Evolutionary conservation across 1,139 yeast genomes (phyloP), one percentile per base, ranked within the genome.

Genomic region (Eremothecium sinecaudum): DNA sequence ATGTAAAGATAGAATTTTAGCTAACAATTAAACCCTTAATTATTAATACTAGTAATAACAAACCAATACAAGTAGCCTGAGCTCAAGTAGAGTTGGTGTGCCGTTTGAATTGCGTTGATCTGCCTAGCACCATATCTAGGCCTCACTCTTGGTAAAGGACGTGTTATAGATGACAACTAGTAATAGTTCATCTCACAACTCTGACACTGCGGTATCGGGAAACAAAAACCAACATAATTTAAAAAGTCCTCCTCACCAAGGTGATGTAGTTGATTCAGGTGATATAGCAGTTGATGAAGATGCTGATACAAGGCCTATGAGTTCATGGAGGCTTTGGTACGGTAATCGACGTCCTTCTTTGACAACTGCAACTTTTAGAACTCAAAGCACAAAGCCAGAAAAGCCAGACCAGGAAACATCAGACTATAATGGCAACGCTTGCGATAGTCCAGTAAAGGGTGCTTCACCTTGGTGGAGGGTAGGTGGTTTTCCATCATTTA

Each of bases 401-500:
- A 24, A 15, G 26, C 28, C 11, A 22, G 17, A 11, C 21, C 23
- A 11, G 18, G 32, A 12, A 21, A 17, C 30, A 16, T n/a, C 21
- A 3, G 11, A 15, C 13, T 9, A n/a, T 11, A 15, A n/a, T 16
- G 21, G 30, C 4, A 17, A 13, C 11, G 21, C 30, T 4, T 15
- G 15, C 4, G 6, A 17, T 13, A 17, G 13, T 5, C 7, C 8
- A 7, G 7, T 9, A 7, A 14, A n/a, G 11, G 10, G 21, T 10
- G 19, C 11, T 16, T 9, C 14, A 5, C 31, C 47, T 9, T 40
- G 42, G n/a, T 50, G 56, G 56, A 37, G 38, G 22, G 42, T 41
- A 25, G 44, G 53, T 3, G 49, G 54, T 2, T 25, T 42, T 14
- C 40, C 46, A 1, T 51, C 58, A 2, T 22, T 51, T 28, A 43